A percentile compares a stretch with the other conserved stretches of the same genome.
These are phyloP conservation scores for Euphorbia schlechtendalii DNA, from an alignment of 441 rosid species.

Conservation along the genomic window DNA sequence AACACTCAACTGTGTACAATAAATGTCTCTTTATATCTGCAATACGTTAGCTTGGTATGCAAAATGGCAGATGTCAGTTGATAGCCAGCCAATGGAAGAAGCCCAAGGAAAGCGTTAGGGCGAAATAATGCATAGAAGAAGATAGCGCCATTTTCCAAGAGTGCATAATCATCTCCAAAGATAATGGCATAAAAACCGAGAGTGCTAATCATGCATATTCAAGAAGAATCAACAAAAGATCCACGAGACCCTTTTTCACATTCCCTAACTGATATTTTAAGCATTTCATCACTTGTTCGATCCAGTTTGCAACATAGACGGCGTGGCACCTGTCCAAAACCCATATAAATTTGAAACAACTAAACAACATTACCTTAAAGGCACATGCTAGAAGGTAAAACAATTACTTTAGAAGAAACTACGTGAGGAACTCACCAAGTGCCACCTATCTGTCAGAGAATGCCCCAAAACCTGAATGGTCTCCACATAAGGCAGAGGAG, in stretches of 20 bases:
- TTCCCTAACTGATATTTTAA: slow-evolving; percentile 59
- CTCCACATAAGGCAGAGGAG: slow-evolving; percentile 51
- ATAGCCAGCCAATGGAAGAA: slow-evolving; percentile 14
- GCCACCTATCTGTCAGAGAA: slow-evolving; percentile 62
- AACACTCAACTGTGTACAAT: slow-evolving; percentile 23
- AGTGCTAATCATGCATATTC: slow-evolving; percentile 19
- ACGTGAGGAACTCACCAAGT: slow-evolving; percentile 47
- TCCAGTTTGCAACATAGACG: slow-evolving; percentile 69
- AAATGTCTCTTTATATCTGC: slow-evolving; percentile 26
- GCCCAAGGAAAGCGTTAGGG: slow-evolving; percentile 5
- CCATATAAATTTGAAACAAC: neutral
- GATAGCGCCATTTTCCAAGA: slow-evolving; percentile 26
- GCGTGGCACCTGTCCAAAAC: slow-evolving; percentile 52
- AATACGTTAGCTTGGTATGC: slow-evolving; percentile 20
- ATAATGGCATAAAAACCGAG: slow-evolving; percentile 7
- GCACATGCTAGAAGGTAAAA: neutral
- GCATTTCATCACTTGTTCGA: slow-evolving; percentile 36
- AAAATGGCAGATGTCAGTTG: slow-evolving; percentile 26
- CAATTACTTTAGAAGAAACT: neutral
- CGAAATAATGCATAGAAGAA: slow-evolving; percentile 19
- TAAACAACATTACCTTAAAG: neutral
- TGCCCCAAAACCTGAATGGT: slow-evolving; percentile 50
- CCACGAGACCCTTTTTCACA: slow-evolving; percentile 49
- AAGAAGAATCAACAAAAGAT: slow-evolving; percentile 34
- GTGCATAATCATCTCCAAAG: slow-evolving; percentile 22